Conservation (phyloP, 305 asterid species). For the Fraxinus velutina region DNA sequence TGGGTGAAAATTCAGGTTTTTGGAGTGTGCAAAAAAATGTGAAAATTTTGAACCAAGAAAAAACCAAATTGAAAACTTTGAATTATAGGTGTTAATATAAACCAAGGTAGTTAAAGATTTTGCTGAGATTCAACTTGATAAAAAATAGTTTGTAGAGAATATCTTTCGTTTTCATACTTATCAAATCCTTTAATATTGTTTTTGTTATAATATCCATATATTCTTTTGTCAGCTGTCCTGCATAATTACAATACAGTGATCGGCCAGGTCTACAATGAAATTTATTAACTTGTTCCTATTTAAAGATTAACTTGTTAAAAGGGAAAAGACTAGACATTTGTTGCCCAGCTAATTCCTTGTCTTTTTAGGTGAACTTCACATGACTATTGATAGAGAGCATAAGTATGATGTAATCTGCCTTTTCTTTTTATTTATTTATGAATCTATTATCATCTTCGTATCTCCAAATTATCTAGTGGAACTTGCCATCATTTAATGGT, state of each 20-base stretch:
- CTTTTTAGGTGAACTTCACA: background rate
- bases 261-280: background rate
- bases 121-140: background rate
- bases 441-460: background rate
- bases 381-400: background rate
- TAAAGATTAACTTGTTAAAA: background rate
- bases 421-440: background rate
- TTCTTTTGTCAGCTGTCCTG: background rate
- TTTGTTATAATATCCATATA: background rate
- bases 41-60: background rate
- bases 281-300: background rate
- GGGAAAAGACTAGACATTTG: background rate
- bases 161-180: background rate
- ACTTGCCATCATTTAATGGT: background rate
- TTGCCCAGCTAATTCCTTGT: background rate
- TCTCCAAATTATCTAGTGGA: background rate
- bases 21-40: background rate
- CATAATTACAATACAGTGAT: background rate
- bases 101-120: background rate
- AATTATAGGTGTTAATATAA: background rate
- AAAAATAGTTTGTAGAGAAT: background rate
- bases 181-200: background rate
- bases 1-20: background rate
- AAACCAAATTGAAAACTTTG: background rate
- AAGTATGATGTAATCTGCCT: background rate